These are phyloP conservation scores for Erodium trifolium DNA, from an alignment of 441 rosid genomes.

Conservation along the genomic window DNA sequence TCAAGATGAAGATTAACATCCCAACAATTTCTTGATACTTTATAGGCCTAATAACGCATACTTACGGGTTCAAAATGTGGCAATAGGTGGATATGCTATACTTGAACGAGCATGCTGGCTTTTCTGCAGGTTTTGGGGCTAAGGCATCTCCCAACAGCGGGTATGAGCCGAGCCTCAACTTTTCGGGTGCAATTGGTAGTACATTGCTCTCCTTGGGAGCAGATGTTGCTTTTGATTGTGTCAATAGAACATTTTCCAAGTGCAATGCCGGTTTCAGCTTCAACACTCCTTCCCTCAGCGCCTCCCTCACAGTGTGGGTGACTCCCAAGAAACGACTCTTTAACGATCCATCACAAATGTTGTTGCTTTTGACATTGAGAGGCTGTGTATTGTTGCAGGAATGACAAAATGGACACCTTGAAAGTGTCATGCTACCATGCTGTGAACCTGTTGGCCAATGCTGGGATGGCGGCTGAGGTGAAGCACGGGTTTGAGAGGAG, in stretches of 20 bases:
- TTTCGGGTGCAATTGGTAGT: conserved; percentile 39
- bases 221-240: conserved; percentile 27
- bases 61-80: not conserved
- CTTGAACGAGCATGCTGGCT: conserved; percentile 38
- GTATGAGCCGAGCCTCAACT: conserved; percentile 27
- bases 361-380: too few relatives aligned
- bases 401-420: conserved; percentile 29
- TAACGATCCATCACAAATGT: too few relatives aligned
- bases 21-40: too few relatives aligned
- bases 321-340: too few relatives aligned
- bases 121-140: conserved; percentile 37
- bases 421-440: conserved; percentile 29
- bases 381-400: conserved; percentile 29
- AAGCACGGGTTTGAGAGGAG: conserved; percentile 25
- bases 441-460: conserved; percentile 24
- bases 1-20: not conserved
- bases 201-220: conserved; percentile 34
- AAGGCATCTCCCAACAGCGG: conserved; percentile 21
- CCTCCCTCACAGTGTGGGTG: conserved; percentile 45
- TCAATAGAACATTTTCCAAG: conserved; percentile 21
- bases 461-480: conserved; percentile 46
- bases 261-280: conserved; percentile 39
- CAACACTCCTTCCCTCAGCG: conserved; percentile 24
- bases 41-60: too few relatives aligned
- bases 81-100: conserved; percentile 44